Evolutionary conservation across 805 yeast species (phyloP).

Genomic region (Groenewaldozyma tartarivorans): DNA sequence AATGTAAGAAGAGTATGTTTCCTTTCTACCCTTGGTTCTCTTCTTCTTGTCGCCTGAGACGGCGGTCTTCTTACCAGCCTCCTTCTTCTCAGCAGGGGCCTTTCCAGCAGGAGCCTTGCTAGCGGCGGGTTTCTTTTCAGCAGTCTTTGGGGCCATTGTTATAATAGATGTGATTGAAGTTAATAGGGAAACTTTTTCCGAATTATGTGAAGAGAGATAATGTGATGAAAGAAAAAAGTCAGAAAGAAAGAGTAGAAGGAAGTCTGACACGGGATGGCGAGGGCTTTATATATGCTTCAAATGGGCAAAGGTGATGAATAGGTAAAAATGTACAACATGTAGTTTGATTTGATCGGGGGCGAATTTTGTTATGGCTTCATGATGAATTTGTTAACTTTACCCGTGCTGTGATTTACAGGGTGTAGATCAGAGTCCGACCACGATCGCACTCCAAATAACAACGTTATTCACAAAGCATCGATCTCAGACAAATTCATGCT

Average conservation of each 20-base stretch:
- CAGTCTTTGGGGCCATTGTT: slow-evolving; percentile 34
- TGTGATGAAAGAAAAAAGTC: slow-evolving; percentile 18
- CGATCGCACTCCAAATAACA: neutral
- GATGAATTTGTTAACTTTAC: neutral
- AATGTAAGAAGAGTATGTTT: slow-evolving; percentile 95
- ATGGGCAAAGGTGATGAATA: neutral
- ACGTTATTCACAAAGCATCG: neutral
- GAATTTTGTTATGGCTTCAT: no score
- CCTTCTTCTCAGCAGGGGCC: slow-evolving; percentile 94
- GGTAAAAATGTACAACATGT: no score
- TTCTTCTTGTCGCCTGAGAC: slow-evolving; percentile 72
- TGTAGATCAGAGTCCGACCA: slow-evolving; percentile 7
- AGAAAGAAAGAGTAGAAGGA: slow-evolving; percentile 6
- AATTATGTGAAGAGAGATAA: slow-evolving; percentile 14
- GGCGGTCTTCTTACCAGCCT: slow-evolving; percentile 83
- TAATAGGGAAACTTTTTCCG: slow-evolving; percentile 22
- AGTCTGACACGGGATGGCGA: neutral
- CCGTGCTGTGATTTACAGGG: slow-evolving; percentile 8
- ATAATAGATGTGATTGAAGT: slow-evolving; percentile 5
- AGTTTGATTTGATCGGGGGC: no score
- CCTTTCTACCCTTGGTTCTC: slow-evolving; percentile 94
- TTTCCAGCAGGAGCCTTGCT: slow-evolving; percentile 70
- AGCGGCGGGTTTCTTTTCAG: slow-evolving; percentile 56
- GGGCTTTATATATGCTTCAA: neutral
- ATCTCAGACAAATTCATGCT: neutral